Evolutionary conservation across 1,284 basidiomycete species (phyloP), one percentile per base, ranked within the genome.

Genomic region (Microbotryum intermedium): DNA sequence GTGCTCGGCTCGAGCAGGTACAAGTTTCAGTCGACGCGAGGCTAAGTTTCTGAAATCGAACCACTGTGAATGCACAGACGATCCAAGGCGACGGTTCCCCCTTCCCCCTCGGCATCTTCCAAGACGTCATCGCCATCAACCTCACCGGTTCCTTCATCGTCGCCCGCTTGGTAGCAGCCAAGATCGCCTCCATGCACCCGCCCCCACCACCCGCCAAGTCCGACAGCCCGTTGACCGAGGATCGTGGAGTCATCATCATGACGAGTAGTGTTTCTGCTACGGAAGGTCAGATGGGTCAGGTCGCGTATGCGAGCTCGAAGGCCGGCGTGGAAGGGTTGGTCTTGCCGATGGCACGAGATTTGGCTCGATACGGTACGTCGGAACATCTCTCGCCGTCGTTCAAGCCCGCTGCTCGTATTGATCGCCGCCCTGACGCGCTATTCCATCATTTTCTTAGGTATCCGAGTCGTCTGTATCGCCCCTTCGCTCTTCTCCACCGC

Each of bases 271-370:
- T 73, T 3, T 71, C 72, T 28, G 73, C 70, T 0, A 66, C 73
- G 21, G 75, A 76, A 30, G 75, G 75, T 7, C 75, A 75, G 54
- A 65, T 64, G n/a, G 73, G 74, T 6, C 72, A 74, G 56, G 70
- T 68, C 13, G 65, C 71, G 23, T 75, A 75, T 54, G 71, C 69
- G 0, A 69, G 70, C 2, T 64, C 60, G 50, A 75, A 75, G 55
- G 74, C 72, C 0, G 75, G 72, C 1, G 72, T 76, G 0, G 65
- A 72, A 18, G 66, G 66, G 2, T 49, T 76, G 50, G 69, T 65
- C 0, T 57, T 76, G 5, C 75, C 75, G 8, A 74, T 76, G 72
- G 72, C 75, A 8, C 58, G 73, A 21, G 75, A 76, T 60, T 57
- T 76, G 16, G 72, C 73, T 2, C 66, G 73, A 63, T 74, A 69